Evolutionary conservation across 306 rosid genomes (phyloP).

Genomic region (Cucumis cinereus): DNA sequence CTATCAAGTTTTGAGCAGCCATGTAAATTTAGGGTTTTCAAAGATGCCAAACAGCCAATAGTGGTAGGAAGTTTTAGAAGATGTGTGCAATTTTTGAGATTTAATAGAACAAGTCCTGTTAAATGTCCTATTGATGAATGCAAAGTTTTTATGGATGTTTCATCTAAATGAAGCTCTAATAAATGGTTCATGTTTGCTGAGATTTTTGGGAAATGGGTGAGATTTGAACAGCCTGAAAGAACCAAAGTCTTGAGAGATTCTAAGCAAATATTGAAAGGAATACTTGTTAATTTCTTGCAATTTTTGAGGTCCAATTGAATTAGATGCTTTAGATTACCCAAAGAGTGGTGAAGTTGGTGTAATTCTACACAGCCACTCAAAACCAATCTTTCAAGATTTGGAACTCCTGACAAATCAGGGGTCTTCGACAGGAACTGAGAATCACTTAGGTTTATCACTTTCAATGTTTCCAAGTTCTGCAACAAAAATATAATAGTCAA

Average conservation of each 20-base stretch:
- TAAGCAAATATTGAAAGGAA: conserved; percentile 4
- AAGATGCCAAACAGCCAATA: background rate
- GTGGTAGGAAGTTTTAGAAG: background rate
- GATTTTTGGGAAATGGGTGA: background rate
- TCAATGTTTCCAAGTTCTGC: background rate
- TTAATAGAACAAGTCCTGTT: background rate
- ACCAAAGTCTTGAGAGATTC: background rate
- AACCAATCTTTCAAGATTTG: conserved; percentile 9
- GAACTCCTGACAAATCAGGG: background rate
- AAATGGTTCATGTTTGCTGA: background rate
- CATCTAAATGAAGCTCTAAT: background rate
- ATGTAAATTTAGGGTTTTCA: background rate
- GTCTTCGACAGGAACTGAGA: background rate
- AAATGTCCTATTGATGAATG: conserved; percentile 3
- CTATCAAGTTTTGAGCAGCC: conserved; percentile 4
- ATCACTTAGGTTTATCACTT: conserved; percentile 2
- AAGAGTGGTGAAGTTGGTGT: background rate
- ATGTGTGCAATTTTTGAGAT: background rate
- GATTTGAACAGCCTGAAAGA: conserved; percentile 8
- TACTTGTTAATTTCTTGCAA: background rate
- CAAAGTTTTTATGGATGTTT: background rate
- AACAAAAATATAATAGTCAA: background rate
- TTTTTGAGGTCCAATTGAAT: background rate
- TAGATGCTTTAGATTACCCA: background rate
- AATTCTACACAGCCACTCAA: background rate